Base-by-base conservation (phyloP, 2,329 filamentous ascomycete genomes). In the Dactylellina drechsleri region DNA sequence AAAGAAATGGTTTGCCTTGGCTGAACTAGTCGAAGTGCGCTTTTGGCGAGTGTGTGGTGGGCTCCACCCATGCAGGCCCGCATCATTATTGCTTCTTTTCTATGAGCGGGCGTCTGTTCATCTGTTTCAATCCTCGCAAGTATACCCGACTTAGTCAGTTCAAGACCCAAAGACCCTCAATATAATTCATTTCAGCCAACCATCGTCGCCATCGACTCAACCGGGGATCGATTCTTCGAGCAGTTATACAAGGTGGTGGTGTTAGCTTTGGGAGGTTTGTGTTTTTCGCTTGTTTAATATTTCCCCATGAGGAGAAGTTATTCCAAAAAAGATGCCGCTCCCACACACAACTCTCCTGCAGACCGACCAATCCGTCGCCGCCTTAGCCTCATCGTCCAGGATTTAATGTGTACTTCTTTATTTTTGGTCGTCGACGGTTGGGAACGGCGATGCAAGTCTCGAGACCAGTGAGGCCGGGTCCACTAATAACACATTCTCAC, bases 21-120 rank as follows among this genome's bases (percentile, higher is more conserved):
- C 71, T 75, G 70, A 75, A 72, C 66, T 36, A 36, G 31, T 36
- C 31, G 31, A 36, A 36, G 6, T 75, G 71, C 71, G 59, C 59
- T 75, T 75, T 75, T 75, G 71, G 71, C 71, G 47, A 20, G 58
- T 26, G 64, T 75, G 70, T 47, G 49, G 68, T 65, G 57, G 50
- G 58, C 31, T 59, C 64, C 57, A 75, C 71, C 58, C 71, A 49
- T 60, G 49, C 54, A 31, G 23, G 36, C 41, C 49, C n/a, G n/a
- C 43, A n/a, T 40, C 6, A 5, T 20, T 16, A 41, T 62, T 62
- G 45, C 59, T 62, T 62, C n/a, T 53, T 62, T 43, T 28, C 26
- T 47, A 15, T 49, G 57, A 58, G 65, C 31, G 50, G 40, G 41
- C 54, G 31, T 40, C 15, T 58, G 54, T n/a, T 58, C 54, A 52